A percentile compares a stretch with the other conserved stretches of the same genome.
These are phyloP conservation scores for Thoreauomyces humboldtii DNA, from an alignment of 192 early-diverging fungal species.

Conservation along the genomic window DNA sequence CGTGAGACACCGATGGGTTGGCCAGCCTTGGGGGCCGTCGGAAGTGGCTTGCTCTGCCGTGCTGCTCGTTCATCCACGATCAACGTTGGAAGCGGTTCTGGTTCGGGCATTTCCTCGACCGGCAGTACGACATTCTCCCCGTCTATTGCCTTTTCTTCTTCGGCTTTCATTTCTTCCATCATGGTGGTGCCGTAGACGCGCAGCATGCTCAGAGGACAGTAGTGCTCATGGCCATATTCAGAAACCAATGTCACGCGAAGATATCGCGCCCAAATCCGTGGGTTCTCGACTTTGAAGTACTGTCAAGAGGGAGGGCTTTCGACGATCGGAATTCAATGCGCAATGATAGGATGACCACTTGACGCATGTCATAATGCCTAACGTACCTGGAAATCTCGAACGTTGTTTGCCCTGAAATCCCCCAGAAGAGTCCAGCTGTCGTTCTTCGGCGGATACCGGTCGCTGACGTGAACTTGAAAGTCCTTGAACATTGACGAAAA, in stretches of 20 bases:
- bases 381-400: conserved; percentile 64
- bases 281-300: conserved; percentile 77
- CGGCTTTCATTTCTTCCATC: conserved; percentile 65
- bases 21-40: too few species aligned
- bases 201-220: conserved; percentile 87
- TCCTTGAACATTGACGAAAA: conserved; percentile 94
- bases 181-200: conserved; percentile 89
- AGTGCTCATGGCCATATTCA: conserved; percentile 89
- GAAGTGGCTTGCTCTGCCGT: too few species aligned
- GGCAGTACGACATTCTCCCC: not conserved
- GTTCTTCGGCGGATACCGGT: conserved; percentile 72
- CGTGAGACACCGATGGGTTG: not conserved
- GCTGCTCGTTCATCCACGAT: too few species aligned
- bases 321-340: too few species aligned
- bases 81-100: too few species aligned
- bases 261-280: conserved; percentile 78
- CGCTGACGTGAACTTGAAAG: conserved; percentile 72
- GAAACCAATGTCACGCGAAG: conserved; percentile 83
- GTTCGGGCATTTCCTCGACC: not conserved
- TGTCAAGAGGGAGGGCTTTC: too few species aligned
- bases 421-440: conserved; percentile 80
- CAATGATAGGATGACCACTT: too few species aligned
- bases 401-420: conserved; percentile 80
- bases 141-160: conserved; percentile 55
- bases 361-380: too few species aligned